Evolutionary conservation across 2,329 filamentous ascomycete genomes (phyloP).

Genomic region (Anisogramma anomala): DNA sequence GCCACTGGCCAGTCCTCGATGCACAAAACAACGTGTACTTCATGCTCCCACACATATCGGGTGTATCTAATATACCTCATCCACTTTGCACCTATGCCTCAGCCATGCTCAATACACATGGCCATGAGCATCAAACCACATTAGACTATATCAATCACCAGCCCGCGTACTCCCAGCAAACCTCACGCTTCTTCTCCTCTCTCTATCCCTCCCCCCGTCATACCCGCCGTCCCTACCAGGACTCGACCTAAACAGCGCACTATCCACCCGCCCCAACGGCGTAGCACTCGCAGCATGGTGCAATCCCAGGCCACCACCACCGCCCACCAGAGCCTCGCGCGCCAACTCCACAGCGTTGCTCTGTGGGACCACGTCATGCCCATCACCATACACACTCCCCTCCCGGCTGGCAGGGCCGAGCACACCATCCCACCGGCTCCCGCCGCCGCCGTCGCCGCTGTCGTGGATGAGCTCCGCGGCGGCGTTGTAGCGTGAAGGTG

Average conservation of each 20-base stretch:
- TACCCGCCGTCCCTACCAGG: constrained; percentile 27
- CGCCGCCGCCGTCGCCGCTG: background rate
- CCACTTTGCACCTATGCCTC: too few species aligned
- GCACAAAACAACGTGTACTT: too few species aligned
- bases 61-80: too few species aligned
- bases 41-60: too few species aligned
- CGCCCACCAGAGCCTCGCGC: constrained; percentile 31
- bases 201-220: constrained; percentile 29
- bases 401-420: constrained; percentile 13
- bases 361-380: constrained; percentile 43
- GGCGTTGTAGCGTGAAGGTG: background rate
- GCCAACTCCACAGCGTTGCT: constrained; percentile 51
- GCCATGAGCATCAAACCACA: too few species aligned
- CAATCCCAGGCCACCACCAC: constrained; percentile 24
- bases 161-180: constrained; percentile 35
- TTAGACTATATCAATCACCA: constrained; percentile 1
- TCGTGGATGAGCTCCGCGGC: constrained; percentile 1
- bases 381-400: constrained; percentile 33
- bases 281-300: constrained; percentile 22
- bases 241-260: constrained; percentile 37
- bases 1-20: too few species aligned
- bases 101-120: too few species aligned
- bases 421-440: background rate
- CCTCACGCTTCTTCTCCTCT: constrained; percentile 54
- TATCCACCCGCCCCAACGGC: constrained; percentile 11